Evolutionary conservation across 352 stramenopile genomes (phyloP).

Genomic region (Phytophthora cactorum): DNA sequence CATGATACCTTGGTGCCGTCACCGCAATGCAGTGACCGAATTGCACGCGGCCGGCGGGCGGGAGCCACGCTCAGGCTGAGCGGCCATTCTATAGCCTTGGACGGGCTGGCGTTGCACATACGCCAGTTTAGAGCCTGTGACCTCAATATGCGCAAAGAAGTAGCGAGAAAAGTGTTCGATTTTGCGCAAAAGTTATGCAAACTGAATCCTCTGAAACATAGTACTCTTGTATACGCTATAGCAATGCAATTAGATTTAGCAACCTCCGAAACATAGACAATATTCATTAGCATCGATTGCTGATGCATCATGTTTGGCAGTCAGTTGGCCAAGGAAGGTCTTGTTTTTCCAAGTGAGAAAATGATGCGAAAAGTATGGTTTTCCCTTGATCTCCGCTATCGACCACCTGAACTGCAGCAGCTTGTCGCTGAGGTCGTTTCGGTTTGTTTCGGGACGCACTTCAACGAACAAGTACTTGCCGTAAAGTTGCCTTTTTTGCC

Average conservation of each 20-base stretch:
- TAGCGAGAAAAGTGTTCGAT: slow-evolving; percentile 22
- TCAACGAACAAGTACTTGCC: slow-evolving; percentile 4
- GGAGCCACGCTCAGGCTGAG: slow-evolving; percentile 14
- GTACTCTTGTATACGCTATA: slow-evolving; percentile 4
- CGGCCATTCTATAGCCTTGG: slow-evolving; percentile 8
- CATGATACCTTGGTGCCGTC: not conserved
- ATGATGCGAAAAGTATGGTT: slow-evolving; percentile 27
- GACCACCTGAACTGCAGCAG: slow-evolving; percentile 14
- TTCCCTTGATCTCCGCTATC: not conserved
- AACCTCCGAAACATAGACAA: not conserved
- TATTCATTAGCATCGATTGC: not conserved
- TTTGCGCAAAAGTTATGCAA: slow-evolving; percentile 14
- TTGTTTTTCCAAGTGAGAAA: slow-evolving; percentile 15
- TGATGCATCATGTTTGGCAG: slow-evolving; percentile 4
- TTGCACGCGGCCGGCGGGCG: slow-evolving; percentile 7
- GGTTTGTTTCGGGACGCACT: slow-evolving; percentile 4
- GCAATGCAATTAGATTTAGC: slow-evolving; percentile 1
- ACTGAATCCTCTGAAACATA: slow-evolving; percentile 1
- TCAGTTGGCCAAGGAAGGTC: not conserved
- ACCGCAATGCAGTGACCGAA: not conserved
- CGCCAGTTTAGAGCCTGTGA: slow-evolving; percentile 19
- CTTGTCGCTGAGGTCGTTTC: not conserved
- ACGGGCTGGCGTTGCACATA: slow-evolving; percentile 20
- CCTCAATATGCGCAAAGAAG: slow-evolving; percentile 29
- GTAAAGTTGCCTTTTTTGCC: slow-evolving; percentile 1